Base-by-base conservation (phyloP, 768 basidiomycete genomes). In the Termitomyces sp. region DNA sequence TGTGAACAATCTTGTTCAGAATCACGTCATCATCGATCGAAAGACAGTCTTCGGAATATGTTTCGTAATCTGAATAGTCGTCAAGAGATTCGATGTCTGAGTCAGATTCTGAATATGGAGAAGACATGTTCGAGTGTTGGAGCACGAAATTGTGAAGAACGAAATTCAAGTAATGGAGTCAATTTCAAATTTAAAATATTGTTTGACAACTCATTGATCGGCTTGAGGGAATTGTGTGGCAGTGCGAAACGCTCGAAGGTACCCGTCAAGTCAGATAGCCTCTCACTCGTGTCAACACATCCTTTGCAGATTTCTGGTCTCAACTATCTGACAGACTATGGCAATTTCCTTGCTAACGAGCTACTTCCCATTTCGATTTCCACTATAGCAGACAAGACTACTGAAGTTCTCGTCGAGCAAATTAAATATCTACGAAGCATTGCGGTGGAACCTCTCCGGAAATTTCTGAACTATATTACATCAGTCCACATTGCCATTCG, bases 221-320 rank as follows among this genome's bases (percentile, higher is more conserved):
- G n/a, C n/a, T n/a, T n/a, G n/a, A n/a, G n/a, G n/a, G n/a, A n/a
- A n/a, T n/a, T n/a, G n/a, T n/a, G n/a, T n/a, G n/a, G n/a, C 97
- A 99, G 72, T 98, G 97, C 81, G 97, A 99, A 73, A 92, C 84
- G 26, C 80, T 98, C 28, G 97, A 98, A 77, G 96, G 96, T 93
- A 62, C 52, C 77, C 60, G 22, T 43, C 19, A 37, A 34, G 32
- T 41, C 21, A 30, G 32, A 21, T 21, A 22, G 26, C 14, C 24
- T 47, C 24, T 17, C 17, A 10, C 21, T 47, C 30, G 15, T 35
- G 11, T 22, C 30, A 45, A 42, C 19, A 21, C 7, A 22, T 26
- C 28, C 37, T 42, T n/a, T 4, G 3, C 64, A 98, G 97, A 99
- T 73, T 86, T 99, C 71, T 81, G 92, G 59, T 93, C 97, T 45